Evolutionary conservation across 2,329 filamentous ascomycete species (phyloP), one percentile per base, ranked within the genome.

Genomic region (Calcarisporium arbuscula): DNA sequence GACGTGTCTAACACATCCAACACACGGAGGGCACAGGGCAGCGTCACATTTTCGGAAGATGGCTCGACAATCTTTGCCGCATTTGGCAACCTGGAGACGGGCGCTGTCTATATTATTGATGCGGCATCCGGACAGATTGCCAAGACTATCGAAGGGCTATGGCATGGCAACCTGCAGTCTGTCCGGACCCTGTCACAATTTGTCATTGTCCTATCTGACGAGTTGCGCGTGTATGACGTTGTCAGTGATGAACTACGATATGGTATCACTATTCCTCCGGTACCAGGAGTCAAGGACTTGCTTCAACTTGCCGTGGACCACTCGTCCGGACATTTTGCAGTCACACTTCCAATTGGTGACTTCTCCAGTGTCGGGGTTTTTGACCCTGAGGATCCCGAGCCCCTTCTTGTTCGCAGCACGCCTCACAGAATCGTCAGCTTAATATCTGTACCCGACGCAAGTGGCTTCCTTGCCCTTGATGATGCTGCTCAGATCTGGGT

Each of bases 151-250:
- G 73, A 80, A 5, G 79, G 79, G 4, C 62, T 90, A 28, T 81
- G 82, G 60, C 70, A 70, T 33, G 77, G 78, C 6, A 68, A 72
- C 14, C 66, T 88, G 7, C 73, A 78, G 38, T 76, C 74, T n/a
- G 60, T 94, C 19, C 77, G 71, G 5, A 81, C 94, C 34, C 61
- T 92, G 3, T 81, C 79, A 3, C 79, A 80, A 17, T 81, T 82
- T 51, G 63, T 98, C 14, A 68, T 96, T 38, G 72, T 85, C 29
- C 64, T 95, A 2, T 86, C 86, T 0, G 71, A 82, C 28, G 73
- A 77, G 19, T 68, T 95, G 8, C 70, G 77, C 26, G 80, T 95
- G 22, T 95, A 87, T 68, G 85, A 98, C 56, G 72, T 94, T 9
- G 85, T 96, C 7, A 70, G 79, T 32, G 85, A 94, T 49, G 73